A percentile compares a stretch with the other conserved stretches of the same genome.
Evolutionary conservation across 2,329 filamentous ascomycete species (phyloP).

Genomic region (Ilyonectria robusta): DNA sequence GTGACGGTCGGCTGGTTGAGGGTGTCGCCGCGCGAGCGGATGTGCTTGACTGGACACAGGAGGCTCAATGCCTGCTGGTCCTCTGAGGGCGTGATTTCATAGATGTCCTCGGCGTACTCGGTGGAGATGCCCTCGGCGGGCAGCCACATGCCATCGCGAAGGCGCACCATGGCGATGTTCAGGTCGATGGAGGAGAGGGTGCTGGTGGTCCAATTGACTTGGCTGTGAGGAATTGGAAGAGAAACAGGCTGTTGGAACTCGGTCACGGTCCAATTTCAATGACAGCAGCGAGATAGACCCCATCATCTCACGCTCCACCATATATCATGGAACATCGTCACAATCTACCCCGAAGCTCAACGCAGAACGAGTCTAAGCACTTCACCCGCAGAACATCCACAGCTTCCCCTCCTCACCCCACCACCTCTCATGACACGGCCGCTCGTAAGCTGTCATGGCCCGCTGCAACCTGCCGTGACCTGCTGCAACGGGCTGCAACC

Average conservation of each 20-base stretch:
- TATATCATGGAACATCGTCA: constrained; percentile 35
- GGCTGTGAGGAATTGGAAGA: constrained; percentile 10
- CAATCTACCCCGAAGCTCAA: constrained; percentile 16
- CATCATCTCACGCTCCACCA: constrained; percentile 35
- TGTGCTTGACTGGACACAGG: constrained; percentile 69
- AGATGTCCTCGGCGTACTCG: constrained; percentile 77
- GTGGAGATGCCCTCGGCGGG: constrained; percentile 71
- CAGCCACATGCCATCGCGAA: constrained; percentile 71
- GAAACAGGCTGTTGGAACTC: constrained; percentile 20
- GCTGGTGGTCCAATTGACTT: constrained; percentile 24
- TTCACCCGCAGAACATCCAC: constrained; percentile 37
- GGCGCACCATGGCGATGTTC: constrained; percentile 49
- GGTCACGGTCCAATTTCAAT: constrained; percentile 32
- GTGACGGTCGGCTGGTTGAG: constrained; percentile 69
- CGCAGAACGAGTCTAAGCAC: constrained; percentile 19
- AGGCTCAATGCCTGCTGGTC: constrained; percentile 65
- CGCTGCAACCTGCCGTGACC: neutral
- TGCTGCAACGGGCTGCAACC: constrained; percentile 4
- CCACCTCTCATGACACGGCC: constrained; percentile 38
- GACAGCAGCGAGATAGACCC: neutral
- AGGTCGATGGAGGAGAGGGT: neutral
- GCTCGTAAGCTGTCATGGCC: constrained; percentile 24
- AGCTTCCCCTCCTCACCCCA: constrained; percentile 43
- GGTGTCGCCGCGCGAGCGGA: constrained; percentile 67
- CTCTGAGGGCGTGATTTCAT: constrained; percentile 61